Evolutionary conservation across 2,329 filamentous ascomycete species (phyloP).

Genomic region (Colletotrichum simmondsii): DNA sequence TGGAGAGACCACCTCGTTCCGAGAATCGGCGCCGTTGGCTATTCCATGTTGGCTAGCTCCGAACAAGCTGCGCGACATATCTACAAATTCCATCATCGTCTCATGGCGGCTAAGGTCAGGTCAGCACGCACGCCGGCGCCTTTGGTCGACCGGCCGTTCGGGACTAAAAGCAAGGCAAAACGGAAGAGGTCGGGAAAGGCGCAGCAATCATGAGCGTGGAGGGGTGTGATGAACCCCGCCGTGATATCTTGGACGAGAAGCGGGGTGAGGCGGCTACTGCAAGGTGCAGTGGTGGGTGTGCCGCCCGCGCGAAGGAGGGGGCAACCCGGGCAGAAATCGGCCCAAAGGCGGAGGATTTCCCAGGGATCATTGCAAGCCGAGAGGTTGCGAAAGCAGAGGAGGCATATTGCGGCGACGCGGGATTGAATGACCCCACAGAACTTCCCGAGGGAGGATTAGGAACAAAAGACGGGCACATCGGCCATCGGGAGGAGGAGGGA

Average conservation of each 20-base stretch:
- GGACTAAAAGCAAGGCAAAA: slow-evolving; percentile 15
- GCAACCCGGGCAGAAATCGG: slow-evolving; percentile 23
- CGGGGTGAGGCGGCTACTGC: slow-evolving; percentile 31
- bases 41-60: background rate
- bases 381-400: background rate
- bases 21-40: slow-evolving; percentile 9
- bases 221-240: slow-evolving; percentile 29
- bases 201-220: slow-evolving; percentile 13
- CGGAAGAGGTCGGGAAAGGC: slow-evolving; percentile 31
- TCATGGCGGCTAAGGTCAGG: slow-evolving; percentile 2
- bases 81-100: background rate
- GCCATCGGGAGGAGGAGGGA: background rate
- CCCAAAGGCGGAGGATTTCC: slow-evolving; percentile 32
- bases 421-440: slow-evolving; percentile 22
- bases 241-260: slow-evolving; percentile 31
- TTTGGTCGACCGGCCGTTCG: slow-evolving; percentile 23
- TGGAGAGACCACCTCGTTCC: slow-evolving; percentile 15
- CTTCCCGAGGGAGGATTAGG: slow-evolving; percentile 4
- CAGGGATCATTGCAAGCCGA: slow-evolving; percentile 22
- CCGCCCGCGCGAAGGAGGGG: slow-evolving; percentile 17
- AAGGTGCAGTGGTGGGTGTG: slow-evolving; percentile 17
- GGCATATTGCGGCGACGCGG: slow-evolving; percentile 13
- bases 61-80: slow-evolving; percentile 21
- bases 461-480: background rate
- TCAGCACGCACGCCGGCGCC: slow-evolving; percentile 3